A percentile compares a stretch with the other conserved stretches of the same genome.
phyloP scores from a whole-genome alignment of 108 stramenopile genomes.

The Discostella stelligeroides region DNA sequence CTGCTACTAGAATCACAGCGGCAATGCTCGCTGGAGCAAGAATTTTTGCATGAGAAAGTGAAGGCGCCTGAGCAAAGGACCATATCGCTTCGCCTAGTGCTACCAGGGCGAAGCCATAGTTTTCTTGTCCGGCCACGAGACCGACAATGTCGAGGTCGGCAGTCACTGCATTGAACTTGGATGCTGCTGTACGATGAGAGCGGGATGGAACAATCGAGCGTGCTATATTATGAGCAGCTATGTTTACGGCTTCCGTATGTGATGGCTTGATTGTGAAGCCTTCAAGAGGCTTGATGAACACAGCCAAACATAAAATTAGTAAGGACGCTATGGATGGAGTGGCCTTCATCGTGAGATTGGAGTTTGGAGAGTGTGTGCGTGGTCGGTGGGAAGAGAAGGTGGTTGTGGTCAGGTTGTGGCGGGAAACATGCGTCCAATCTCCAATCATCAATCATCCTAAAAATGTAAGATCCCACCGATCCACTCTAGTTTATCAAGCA shows the following conservation, averaged over 20 bases:
- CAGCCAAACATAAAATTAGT: constrained; percentile 14
- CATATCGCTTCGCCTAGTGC: constrained; percentile 80
- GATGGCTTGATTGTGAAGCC: constrained; percentile 15
- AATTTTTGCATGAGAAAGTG: constrained; percentile 72
- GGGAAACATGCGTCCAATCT: too few relatives aligned
- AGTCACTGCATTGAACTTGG: constrained; percentile 13
- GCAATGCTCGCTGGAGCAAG: constrained; percentile 72
- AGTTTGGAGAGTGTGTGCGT: neutral
- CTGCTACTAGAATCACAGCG: constrained; percentile 59
- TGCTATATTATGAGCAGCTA: neutral
- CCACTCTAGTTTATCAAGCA: too few relatives aligned
- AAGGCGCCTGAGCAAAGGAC: constrained; percentile 79
- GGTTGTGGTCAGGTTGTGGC: too few relatives aligned
- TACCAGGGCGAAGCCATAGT: constrained; percentile 82
- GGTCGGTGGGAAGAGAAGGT: too few relatives aligned
- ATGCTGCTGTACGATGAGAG: neutral
- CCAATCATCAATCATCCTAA: too few relatives aligned
- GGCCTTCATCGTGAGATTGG: neutral
- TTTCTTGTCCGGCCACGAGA: constrained; percentile 88
- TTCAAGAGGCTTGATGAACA: constrained; percentile 7
- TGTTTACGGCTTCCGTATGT: too few relatives aligned
- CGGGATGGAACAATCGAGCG: neutral
- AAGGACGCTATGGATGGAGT: too few relatives aligned
- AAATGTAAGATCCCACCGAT: too few relatives aligned
- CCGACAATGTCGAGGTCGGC: constrained; percentile 59